A percentile compares a stretch with the other conserved stretches of the same genome.
phyloP scores from a whole-genome alignment of 1,284 basidiomycete species.

The Pseudozyma sp. region DNA sequence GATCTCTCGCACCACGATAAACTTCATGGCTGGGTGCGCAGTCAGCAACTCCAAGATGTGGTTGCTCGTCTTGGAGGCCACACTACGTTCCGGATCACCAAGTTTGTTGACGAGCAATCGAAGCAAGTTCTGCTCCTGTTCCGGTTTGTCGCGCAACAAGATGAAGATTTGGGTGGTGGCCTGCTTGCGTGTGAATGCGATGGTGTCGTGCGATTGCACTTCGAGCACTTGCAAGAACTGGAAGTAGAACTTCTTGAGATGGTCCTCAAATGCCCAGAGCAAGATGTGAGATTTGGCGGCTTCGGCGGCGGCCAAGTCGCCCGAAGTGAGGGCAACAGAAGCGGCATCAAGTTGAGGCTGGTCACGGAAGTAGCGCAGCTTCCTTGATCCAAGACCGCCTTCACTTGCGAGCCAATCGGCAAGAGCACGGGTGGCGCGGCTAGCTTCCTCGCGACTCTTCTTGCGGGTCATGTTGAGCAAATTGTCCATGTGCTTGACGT shows the following conservation, averaged over 20 bases:
- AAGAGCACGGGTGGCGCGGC: slow-evolving; percentile 88
- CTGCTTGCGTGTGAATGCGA: slow-evolving; percentile 88
- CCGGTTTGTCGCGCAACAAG: slow-evolving; percentile 87
- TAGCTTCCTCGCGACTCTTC: slow-evolving; percentile 88
- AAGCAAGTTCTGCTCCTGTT: slow-evolving; percentile 96
- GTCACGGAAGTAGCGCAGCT: slow-evolving; percentile 86
- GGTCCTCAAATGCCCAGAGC: slow-evolving; percentile 93
- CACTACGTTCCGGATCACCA: slow-evolving; percentile 82
- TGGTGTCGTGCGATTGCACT: slow-evolving; percentile 85
- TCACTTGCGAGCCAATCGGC: slow-evolving; percentile 87
- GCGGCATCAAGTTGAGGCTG: slow-evolving; percentile 77
- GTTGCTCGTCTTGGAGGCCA: slow-evolving; percentile 90
- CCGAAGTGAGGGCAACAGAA: slow-evolving; percentile 70
- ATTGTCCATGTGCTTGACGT: slow-evolving; percentile 73
- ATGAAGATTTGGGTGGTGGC: slow-evolving; percentile 77
- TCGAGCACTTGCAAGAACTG: slow-evolving; percentile 90
- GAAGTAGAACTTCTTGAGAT: slow-evolving; percentile 97
- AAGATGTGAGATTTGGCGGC: slow-evolving; percentile 75
- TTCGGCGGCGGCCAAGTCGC: slow-evolving; percentile 40
- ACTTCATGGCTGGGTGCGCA: slow-evolving; percentile 92
- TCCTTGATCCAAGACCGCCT: slow-evolving; percentile 79
- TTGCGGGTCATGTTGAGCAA: slow-evolving; percentile 84
- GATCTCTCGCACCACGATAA: slow-evolving; percentile 87
- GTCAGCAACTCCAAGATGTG: slow-evolving; percentile 90
- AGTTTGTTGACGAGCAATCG: slow-evolving; percentile 90